Evolutionary conservation across 257 asterid genomes (phyloP), one percentile per base, ranked within the genome.

Genomic region (Plectranthus barbatus): DNA sequence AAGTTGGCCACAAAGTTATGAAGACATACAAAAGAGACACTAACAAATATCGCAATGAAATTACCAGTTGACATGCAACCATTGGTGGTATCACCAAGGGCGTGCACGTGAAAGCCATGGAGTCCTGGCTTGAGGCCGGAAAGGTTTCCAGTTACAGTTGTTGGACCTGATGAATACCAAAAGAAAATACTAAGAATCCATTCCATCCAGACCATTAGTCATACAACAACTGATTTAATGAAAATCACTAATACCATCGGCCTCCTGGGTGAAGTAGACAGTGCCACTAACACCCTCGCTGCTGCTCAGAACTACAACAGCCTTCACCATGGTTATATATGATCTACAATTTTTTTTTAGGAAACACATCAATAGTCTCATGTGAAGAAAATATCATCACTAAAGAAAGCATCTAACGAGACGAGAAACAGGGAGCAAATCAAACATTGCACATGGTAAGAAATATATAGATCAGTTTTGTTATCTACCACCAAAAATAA

Each of bases 51-150:
- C 1, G n/a, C 23, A 49, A 41, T 61, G 18, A 49, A 45, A 40
- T 80, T 81, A 92, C 99, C 99, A 15, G 99, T 93, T 46, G 97
- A 93, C 94, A 87, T 60, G 69, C 99, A 93, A 31, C 99, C 99
- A n/a, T 93, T 93, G 74, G 99, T 93, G 59, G 99, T 93, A 85
- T 93, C 99, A 71, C 99, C 99, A 72, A 90, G 95, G 62, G 99
- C 95, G 45, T 93, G 97, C 47, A 93, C 95, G 48, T 93, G 99
- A 77, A 93, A 93, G 62, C 99, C 99, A 51, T 93, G 99, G 56
- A 40, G 84, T 40, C 99, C 99, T 14, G 95, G 96, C 77, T 79
- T 85, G 6, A 93, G 90, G 71, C 99, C 96, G 31, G 92, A 73
- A 49, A 93, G 66, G 50, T 64, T 78, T 72, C 97, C 97, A n/a